Evolutionary conservation across 768 basidiomycete species (phyloP), one percentile per base, ranked within the genome.

Genomic region (Multifurca ochricompacta): DNA sequence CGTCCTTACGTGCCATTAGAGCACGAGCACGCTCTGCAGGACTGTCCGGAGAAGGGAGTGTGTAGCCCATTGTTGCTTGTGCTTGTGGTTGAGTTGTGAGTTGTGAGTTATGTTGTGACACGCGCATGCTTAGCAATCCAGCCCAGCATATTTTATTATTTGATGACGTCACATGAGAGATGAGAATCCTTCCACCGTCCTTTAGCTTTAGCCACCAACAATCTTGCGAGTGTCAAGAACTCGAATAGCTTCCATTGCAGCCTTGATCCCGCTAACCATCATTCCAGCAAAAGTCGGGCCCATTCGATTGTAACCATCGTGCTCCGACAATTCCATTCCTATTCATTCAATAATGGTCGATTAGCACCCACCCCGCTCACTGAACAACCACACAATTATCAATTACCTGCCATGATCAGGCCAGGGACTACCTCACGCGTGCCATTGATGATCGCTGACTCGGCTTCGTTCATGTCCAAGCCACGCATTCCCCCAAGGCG

Each of bases 271-370:
- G 65, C 82, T 84, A 6, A 73, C 82, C 70, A 87, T 82, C 85
- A 89, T 89, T 0, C 82, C 85, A 21, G 85, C 87, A 59, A 88
- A 89, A 3, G 86, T 87, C 5, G 85, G 85, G 19, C 73, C 73
- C 73, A 73, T 73, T 25, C 87, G 76, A 71, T 86, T 84, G 23
- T 79, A 79, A 13, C 87, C 87, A 66, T 88, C 86, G 64, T 87
- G 83, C 67, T 88, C 86, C 7, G 83, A 83, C 47, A 91, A 73
- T 68, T 91, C 87, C 87, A 88, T 91, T 14, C 87, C 86, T 82
- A 53, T 31, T n/a, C 41, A 27, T 41, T 34, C 46, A 40, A 63
- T 49, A n/a, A 46, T 8, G 61, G 21, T 19, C 31, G 21, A 18
- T 42, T 30, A 58, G 6, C 30, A 49, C 23, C 16, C 11, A 23